Percentiles rank a stretch among this genome's conserved stretches.
Conservation (phyloP, 129 eudicot species). For the Centrapalus pauciflorus region DNA sequence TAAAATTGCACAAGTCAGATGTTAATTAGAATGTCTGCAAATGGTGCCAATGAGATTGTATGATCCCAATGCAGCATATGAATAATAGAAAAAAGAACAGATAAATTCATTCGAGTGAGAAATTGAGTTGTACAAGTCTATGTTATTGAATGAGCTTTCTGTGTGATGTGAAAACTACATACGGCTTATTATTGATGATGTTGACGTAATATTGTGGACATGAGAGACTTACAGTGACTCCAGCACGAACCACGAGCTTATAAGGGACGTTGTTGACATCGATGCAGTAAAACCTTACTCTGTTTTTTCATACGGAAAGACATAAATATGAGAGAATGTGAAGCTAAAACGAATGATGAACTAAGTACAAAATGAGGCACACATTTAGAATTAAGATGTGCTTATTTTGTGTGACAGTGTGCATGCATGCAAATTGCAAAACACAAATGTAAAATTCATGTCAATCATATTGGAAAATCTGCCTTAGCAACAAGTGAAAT, state of each 20-base stretch:
- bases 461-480: too few species aligned
- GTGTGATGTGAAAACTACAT: background rate
- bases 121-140: background rate
- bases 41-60: background rate
- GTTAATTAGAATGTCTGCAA: conserved; percentile 15
- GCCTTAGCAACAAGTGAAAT: too few species aligned
- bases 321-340: background rate
- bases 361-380: background rate
- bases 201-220: background rate
- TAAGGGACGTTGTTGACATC: conserved; percentile 79
- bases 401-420: background rate
- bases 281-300: conserved; percentile 54
- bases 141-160: background rate
- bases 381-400: background rate
- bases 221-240: conserved; percentile 63
- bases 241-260: conserved; percentile 76
- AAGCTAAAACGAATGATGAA: background rate
- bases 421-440: too few species aligned
- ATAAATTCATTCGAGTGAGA: background rate
- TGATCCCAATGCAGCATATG: too few species aligned
- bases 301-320: conserved; percentile 20
- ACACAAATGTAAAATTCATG: too few species aligned
- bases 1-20: conserved; percentile 32
- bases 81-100: background rate
- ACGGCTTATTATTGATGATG: background rate